A percentile compares a stretch with the other conserved stretches of the same genome.
phyloP scores from a whole-genome alignment of 2,329 filamentous ascomycete species.

The Pyrenophora graminea region DNA sequence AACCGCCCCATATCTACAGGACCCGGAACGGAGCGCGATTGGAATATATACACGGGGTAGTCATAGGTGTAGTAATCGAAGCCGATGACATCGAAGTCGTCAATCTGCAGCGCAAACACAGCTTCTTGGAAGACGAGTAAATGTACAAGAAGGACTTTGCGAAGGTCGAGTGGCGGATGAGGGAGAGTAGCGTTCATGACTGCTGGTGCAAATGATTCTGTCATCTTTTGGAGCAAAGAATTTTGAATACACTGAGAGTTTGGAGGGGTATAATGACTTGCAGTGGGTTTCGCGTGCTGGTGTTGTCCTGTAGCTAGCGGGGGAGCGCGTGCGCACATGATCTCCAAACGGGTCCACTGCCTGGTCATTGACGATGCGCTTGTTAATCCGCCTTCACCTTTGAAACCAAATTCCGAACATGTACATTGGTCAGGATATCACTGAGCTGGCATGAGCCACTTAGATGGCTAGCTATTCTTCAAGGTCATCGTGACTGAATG shows the following conservation, averaged over 20 bases:
- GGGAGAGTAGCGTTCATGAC: background rate
- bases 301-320: background rate
- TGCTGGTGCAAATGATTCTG: background rate
- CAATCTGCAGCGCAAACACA: background rate
- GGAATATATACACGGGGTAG: too few species aligned
- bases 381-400: too few species aligned
- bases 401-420: too few species aligned
- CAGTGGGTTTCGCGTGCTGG: background rate
- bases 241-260: background rate
- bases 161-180: background rate
- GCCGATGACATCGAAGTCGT: too few species aligned
- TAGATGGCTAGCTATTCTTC: too few species aligned
- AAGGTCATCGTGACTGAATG: too few species aligned
- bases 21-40: too few species aligned
- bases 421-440: too few species aligned
- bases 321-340: background rate
- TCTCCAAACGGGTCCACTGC: background rate
- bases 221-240: background rate
- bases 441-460: too few species aligned
- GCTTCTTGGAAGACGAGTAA: constrained; percentile 2
- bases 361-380: too few species aligned
- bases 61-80: too few species aligned
- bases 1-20: background rate
- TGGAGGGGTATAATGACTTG: background rate
- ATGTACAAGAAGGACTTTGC: background rate